These are phyloP conservation scores for Sporothrix luriei DNA, from an alignment of 2,329 filamentous ascomycete genomes.

Conservation along the genomic window DNA sequence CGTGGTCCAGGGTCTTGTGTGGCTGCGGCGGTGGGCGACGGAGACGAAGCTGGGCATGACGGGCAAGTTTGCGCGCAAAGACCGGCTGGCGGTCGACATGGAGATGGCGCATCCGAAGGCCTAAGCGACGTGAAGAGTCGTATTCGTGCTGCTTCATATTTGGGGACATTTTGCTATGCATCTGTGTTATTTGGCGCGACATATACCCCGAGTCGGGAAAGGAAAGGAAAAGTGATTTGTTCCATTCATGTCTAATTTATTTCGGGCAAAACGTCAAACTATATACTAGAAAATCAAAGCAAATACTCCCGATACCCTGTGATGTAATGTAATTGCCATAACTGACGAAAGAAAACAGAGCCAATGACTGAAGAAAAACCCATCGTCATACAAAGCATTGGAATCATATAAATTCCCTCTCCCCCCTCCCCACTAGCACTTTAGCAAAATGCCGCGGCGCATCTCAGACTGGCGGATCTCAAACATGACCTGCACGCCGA, in stretches of 20 bases:
- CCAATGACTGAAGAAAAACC: no score
- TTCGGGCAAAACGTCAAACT: background rate
- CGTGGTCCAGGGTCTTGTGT: slow-evolving; percentile 55
- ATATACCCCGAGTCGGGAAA: background rate
- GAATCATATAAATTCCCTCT: background rate
- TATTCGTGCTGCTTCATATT: background rate
- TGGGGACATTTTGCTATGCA: background rate
- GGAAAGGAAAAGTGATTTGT: background rate
- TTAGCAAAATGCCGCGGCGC: slow-evolving; percentile 77
- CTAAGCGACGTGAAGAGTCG: background rate
- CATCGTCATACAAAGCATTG: background rate
- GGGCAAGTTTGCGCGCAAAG: slow-evolving; percentile 43
- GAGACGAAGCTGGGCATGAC: slow-evolving; percentile 51
- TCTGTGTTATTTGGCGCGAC: background rate
- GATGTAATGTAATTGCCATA: no score
- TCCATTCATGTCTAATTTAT: background rate
- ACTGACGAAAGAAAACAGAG: no score
- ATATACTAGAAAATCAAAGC: background rate
- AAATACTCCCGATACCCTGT: background rate
- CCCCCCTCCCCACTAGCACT: slow-evolving; percentile 55
- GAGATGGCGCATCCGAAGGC: background rate
- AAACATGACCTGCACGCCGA: slow-evolving; percentile 93
- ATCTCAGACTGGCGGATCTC: slow-evolving; percentile 85
- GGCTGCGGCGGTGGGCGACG: slow-evolving; percentile 54
- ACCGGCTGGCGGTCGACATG: slow-evolving; percentile 14